Conservation (phyloP, 257 asterid species). For the Nicotiana otophora region DNA sequence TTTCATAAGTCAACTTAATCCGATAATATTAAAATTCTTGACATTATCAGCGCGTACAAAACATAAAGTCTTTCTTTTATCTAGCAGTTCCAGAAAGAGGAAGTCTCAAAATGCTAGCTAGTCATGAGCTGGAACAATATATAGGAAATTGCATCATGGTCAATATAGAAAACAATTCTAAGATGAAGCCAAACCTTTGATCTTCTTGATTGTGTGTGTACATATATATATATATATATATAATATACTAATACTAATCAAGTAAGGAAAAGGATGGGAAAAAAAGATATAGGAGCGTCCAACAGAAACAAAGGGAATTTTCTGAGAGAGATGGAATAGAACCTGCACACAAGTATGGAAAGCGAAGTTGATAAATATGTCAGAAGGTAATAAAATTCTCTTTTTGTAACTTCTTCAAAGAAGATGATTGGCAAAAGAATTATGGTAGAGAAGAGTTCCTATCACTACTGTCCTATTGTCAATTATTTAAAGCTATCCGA, state of each 20-base stretch:
- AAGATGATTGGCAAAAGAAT: constrained; percentile 22
- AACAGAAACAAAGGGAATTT: constrained; percentile 26
- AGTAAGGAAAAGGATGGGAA: not conserved
- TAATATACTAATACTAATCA: not conserved
- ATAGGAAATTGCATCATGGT: not conserved
- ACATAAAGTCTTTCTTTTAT: not conserved
- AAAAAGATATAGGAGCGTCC: not conserved
- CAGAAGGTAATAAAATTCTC: constrained; percentile 24
- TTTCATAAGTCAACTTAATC: too few species aligned
- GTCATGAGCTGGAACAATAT: not conserved
- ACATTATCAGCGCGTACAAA: not conserved
- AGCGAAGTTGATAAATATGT: constrained; percentile 27
- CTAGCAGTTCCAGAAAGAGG: not conserved
- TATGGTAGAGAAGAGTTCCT: not conserved
- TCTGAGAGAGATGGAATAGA: constrained; percentile 2
- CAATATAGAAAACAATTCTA: constrained; percentile 1
- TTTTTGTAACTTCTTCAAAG: constrained; percentile 28
- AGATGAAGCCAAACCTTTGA: constrained; percentile 2
- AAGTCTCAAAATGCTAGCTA: not conserved
- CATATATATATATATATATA: not conserved
- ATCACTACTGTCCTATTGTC: constrained; percentile 25
- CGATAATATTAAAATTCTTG: not conserved
- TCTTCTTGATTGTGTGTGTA: not conserved
- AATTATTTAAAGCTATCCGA: constrained; percentile 43
- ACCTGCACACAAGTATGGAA: constrained; percentile 11